Evolutionary conservation across 441 rosid genomes (phyloP), one percentile per base, ranked within the genome.

Genomic region (Gossypium lobatum): DNA sequence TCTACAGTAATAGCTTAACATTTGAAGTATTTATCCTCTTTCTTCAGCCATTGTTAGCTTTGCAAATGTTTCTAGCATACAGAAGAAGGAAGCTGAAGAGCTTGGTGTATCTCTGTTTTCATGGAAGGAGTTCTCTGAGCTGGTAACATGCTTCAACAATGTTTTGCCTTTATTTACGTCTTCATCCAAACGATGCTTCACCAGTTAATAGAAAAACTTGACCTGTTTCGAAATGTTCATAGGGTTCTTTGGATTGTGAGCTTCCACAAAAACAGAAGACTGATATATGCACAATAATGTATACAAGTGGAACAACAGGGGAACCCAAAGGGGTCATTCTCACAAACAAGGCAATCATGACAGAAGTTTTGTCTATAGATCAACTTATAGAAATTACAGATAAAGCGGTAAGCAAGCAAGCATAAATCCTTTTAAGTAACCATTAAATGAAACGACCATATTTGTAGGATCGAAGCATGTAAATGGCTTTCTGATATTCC

Each of bases 271-370:
- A 90, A 82, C 78, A 82, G 69, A 93, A 84, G 77, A 84, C 88
- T 2, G 88, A 90, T 72, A 80, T 93, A 26, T 91, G 94, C 81
- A 91, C 93, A 14, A 95, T 95, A 81, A 92, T 92, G 97, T 94
- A 92, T 70, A 89, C 97, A 0, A 94, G 98, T 64, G 97, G 98
- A 66, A 95, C 98, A 70, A 93, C 98, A 11, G 98, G 99, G 73
- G 99, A 93, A 65, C 98, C 98, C 0, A 95, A 95, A 84, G 99
- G 99, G 60, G 99, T 95, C 17, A 78, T 89, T 75, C 79, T 93
- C n/a, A 85, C 79, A 6, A 95, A 90, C 72, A 85, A 62, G 59
- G 92, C 89, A 37, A 72, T 95, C 70, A 76, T 89, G 81, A 78
- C 89, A 14, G 86, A 93, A 90, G 92, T 90, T 23, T 75, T 95